These are phyloP conservation scores for Emmonsiellopsis sp. DNA, from an alignment of 2,329 filamentous ascomycete species.

Conservation along the genomic window DNA sequence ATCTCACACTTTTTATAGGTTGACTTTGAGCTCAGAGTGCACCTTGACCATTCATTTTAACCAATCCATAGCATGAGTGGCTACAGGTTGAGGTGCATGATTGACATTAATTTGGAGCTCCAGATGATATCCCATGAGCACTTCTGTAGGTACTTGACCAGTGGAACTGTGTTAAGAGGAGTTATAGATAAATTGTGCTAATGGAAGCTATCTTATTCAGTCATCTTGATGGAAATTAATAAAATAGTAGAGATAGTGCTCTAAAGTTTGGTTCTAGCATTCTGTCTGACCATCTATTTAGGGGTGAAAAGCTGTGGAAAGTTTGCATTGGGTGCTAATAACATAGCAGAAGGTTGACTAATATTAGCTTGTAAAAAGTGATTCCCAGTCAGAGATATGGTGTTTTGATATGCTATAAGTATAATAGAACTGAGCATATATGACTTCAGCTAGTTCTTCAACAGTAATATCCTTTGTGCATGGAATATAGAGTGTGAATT, in stretches of 20 bases:
- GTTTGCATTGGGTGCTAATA: too few relatives aligned
- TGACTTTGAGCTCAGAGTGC: neutral
- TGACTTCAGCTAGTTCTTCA: too few relatives aligned
- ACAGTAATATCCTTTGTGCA: too few relatives aligned
- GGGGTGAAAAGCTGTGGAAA: neutral
- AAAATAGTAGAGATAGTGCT: neutral
- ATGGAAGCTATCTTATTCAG: constrained; percentile 7
- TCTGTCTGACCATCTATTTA: neutral
- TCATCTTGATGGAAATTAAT: constrained; percentile 8
- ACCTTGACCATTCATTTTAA: too few relatives aligned
- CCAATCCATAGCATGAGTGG: too few relatives aligned
- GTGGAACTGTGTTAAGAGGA: neutral
- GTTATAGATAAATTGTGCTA: constrained; percentile 12
- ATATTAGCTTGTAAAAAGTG: too few relatives aligned
- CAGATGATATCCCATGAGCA: neutral
- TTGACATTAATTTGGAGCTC: neutral
- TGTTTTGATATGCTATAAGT: too few relatives aligned
- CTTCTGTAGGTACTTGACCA: neutral
- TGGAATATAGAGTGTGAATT: too few relatives aligned
- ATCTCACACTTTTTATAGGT: neutral
- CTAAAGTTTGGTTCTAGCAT: neutral
- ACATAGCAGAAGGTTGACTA: too few relatives aligned
- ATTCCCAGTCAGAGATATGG: too few relatives aligned
- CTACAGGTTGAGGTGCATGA: too few relatives aligned
- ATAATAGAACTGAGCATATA: too few relatives aligned